Base-by-base conservation (phyloP, 2,329 filamentous ascomycete species). In the Penicillium vulpinum region DNA sequence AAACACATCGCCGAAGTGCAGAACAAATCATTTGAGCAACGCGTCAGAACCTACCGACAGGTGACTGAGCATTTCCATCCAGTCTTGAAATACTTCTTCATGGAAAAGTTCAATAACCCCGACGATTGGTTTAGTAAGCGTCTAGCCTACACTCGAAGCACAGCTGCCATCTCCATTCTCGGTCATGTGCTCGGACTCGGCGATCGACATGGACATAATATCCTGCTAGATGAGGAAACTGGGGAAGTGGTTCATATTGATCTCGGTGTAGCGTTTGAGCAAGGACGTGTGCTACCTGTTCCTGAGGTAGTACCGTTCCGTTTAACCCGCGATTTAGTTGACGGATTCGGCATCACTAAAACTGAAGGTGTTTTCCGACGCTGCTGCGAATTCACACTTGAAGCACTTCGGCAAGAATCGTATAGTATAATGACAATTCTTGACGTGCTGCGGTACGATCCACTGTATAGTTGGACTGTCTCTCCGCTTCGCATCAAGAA, bases 341-440 rank as follows among this genome's bases (percentile, higher is more conserved):
- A 99, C 70, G 95, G 91, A 26, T 97, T 99, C 90, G 94, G 94
- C 28, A 89, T 96, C 64, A 95, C 91, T 3, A 91, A 90, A 67
- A 96, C 92, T 0, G 95, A 99, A 74, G 94, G 94, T 4, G 92
- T 97, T 0, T 99, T 97, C 78, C 86, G 94, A 8, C 86, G 95
- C n/a, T 97, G 93, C 76, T 99, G 94, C 73, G 95, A 99, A 72
- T 97, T 97, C 72, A 97, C 92, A 0, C 85, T 99, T 31, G 92
- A 97, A 60, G 92, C 95, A 2, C 80, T 99, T 35, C 88, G 94
- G n/a, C 90, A 96, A 67, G 94, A 99, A 73, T 90, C 90, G 13
- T 95, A 96, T 72, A 92, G 89, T 43, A 99, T 99, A 77, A 97
- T 97, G 92, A 97, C 94, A 0, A 92, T 99, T 51, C 85, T 99